A percentile compares a stretch with the other conserved stretches of the same genome.
These are phyloP conservation scores for Mortierella claussenii DNA, from an alignment of 192 early-diverging fungal genomes.

Conservation along the genomic window DNA sequence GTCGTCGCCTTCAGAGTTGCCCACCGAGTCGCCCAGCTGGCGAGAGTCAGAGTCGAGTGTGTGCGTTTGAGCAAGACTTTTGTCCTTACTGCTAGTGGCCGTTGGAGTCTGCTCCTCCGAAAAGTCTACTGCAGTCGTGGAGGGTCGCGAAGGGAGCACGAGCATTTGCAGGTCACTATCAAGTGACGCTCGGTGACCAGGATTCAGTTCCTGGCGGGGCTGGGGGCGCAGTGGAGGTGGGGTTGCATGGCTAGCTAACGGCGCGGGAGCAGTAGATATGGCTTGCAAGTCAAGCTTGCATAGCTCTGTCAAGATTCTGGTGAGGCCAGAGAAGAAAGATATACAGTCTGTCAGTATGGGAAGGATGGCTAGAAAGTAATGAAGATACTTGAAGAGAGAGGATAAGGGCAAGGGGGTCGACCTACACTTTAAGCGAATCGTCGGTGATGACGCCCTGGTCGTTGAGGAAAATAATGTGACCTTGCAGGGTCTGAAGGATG, in stretches of 20 bases:
- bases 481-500: slow-evolving; percentile 40
- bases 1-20: slow-evolving; percentile 3
- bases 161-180: slow-evolving; percentile 36
- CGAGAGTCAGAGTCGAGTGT: background rate
- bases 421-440: slow-evolving; percentile 38
- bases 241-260: background rate
- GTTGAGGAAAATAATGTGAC: slow-evolving; percentile 38
- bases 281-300: slow-evolving; percentile 34
- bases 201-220: background rate
- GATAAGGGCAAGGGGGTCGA: background rate
- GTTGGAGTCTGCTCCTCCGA: background rate
- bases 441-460: slow-evolving; percentile 41
- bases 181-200: slow-evolving; percentile 11
- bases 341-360: background rate
- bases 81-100: background rate
- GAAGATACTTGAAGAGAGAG: background rate
- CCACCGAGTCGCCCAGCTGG: background rate
- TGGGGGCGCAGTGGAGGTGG: background rate
- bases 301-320: slow-evolving; percentile 35
- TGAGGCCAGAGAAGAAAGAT: background rate
- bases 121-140: background rate
- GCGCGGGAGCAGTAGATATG: background rate
- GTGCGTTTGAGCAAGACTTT: slow-evolving; percentile 1
- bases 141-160: slow-evolving; percentile 11
- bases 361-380: background rate